Base-by-base conservation (phyloP, 306 rosid genomes). In the Quercus glauca region DNA sequence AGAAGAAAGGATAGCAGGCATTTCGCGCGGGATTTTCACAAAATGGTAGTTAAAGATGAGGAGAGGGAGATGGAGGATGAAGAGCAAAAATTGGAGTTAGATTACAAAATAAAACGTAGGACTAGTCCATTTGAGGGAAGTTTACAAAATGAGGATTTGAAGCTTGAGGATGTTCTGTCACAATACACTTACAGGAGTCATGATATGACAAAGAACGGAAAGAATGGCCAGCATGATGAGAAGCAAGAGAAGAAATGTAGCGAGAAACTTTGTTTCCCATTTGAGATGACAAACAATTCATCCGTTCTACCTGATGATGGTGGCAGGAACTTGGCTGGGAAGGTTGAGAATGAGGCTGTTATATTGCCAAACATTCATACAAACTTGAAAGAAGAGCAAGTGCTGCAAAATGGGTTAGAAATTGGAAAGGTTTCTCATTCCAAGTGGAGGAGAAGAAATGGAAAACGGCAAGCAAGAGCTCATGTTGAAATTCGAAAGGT, bases 91-190 rank as follows among this genome's bases (percentile, higher is more conserved):
- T 26, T 18, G 28, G 69, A 61, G 35, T 9, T 14, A 2, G 49
- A 35, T 67, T 9, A 19, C 49, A 45, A 7, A 67, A 31, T 31
- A 33, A 67, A 31, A 45, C 19, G 71, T 5, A 17, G 49, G 71
- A 18, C 37, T 67, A 18, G 49, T 33, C 71, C 51, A 31, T 31
- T 14, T 33, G 71, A 3, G 35, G 51, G 15, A 31, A 31, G 49
- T 61, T 61, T 1, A 59, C 18, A 17, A 15, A 31, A 35, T 0
- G 37, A 14, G 19, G 49, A 31, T 67, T 55, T 80, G 72, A 65
- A 67, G 13, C 56, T 77, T 18, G 85, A 65, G 29, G 71, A 77
- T 37, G n/a, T 72, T 61, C 71, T 82, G 29, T 59, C 71, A 18
- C 78, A 41, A 18, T 53, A 9, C 5, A 51, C 20, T 13, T 82